phyloP scores from a whole-genome alignment of 129 eudicot species.

The Rutidosis leptorrhynchoides region DNA sequence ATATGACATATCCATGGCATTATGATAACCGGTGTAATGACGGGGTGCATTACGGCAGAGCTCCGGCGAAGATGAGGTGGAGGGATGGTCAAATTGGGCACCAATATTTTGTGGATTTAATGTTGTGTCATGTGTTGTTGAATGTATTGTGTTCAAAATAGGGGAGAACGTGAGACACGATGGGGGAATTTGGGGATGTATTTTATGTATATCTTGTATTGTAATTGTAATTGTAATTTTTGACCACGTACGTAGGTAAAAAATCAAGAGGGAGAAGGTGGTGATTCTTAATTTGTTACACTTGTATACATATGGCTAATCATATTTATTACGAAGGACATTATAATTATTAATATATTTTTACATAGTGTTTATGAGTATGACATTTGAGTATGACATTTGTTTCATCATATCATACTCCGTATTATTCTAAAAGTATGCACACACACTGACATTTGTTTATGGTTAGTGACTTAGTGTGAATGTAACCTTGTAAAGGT shows the following conservation, averaged over 20 bases:
- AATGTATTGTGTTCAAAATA: constrained; percentile 61
- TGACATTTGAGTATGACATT: too few species aligned
- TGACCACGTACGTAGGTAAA: constrained; percentile 13
- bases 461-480: too few species aligned
- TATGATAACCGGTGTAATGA: constrained; percentile 86
- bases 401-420: too few species aligned
- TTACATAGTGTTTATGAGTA: too few species aligned
- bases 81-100: constrained; percentile 90
- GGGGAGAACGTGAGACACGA: background rate
- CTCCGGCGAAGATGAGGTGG: constrained; percentile 82
- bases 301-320: background rate
- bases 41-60: constrained; percentile 93
- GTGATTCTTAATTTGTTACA: constrained; percentile 25
- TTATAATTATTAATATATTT: too few species aligned
- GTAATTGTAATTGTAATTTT: too few species aligned
- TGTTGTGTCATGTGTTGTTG: constrained; percentile 82
- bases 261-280: background rate
- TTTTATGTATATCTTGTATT: constrained; percentile 20
- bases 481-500: too few species aligned
- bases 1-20: constrained; percentile 93
- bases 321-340: too few species aligned
- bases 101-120: constrained; percentile 89
- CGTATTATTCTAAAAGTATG: too few species aligned
- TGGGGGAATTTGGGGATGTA: background rate
- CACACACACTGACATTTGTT: too few species aligned